Evolutionary conservation across 2,329 filamentous ascomycete genomes (phyloP).

Genomic region (Pseudogymnoascus sp.): DNA sequence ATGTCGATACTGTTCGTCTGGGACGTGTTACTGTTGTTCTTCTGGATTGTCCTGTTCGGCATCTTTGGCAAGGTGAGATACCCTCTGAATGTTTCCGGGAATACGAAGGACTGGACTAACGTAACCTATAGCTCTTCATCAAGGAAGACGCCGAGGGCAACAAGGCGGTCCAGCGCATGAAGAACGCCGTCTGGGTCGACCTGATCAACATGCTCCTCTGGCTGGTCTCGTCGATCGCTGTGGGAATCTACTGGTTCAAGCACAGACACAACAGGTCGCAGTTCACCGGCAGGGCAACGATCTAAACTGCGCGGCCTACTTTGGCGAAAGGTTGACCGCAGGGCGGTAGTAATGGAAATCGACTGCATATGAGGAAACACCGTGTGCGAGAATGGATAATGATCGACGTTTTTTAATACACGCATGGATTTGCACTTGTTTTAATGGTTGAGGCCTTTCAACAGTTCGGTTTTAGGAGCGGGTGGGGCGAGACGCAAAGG

Average conservation of each 20-base stretch:
- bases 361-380: not conserved
- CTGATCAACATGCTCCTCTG: slow-evolving; percentile 67
- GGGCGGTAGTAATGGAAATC: not conserved
- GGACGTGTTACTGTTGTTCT: slow-evolving; percentile 63
- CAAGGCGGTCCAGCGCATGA: slow-evolving; percentile 63
- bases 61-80: slow-evolving; percentile 58
- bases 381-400: not conserved
- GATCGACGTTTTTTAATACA: not conserved
- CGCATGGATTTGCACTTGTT: not conserved
- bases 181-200: slow-evolving; percentile 78
- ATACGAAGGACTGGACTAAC: not conserved
- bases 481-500: not conserved
- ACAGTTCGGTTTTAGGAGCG: not conserved
- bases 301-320: slow-evolving; percentile 29
- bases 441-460: not conserved
- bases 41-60: slow-evolving; percentile 77
- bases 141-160: slow-evolving; percentile 56
- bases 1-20: slow-evolving; percentile 52
- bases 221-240: slow-evolving; percentile 53
- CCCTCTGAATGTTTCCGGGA: not conserved
- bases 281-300: slow-evolving; percentile 51
- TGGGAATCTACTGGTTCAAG: slow-evolving; percentile 50
- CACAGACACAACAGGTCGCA: slow-evolving; percentile 43
- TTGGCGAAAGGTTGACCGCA: not conserved
- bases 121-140: slow-evolving; percentile 54